Conservation (phyloP, 73 alveolate species). For the Paramecium caudatum region DNA sequence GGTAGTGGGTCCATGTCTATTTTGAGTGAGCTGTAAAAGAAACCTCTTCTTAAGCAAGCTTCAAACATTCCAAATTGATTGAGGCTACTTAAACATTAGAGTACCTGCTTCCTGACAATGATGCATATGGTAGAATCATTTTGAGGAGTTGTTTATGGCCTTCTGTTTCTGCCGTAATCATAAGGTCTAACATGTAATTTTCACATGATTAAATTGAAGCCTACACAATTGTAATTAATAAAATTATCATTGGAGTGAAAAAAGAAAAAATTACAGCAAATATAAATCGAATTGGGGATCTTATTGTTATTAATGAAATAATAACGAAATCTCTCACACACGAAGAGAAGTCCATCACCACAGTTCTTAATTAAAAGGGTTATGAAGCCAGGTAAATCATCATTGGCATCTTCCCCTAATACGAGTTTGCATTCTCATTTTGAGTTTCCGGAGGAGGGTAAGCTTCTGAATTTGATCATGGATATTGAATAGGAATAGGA, state of each 20-base stretch:
- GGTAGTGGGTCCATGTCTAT: conserved; percentile 6
- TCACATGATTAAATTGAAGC: not conserved
- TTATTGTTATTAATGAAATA: not conserved
- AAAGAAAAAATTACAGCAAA: not conserved
- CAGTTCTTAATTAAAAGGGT: not conserved
- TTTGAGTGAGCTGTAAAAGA: not conserved
- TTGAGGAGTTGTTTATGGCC: not conserved
- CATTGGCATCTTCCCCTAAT: not conserved
- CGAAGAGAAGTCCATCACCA: conserved; percentile 19
- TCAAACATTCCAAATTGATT: conserved; percentile 18
- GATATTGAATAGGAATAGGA: not conserved
- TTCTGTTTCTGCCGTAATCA: not conserved
- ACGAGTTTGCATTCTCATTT: not conserved
- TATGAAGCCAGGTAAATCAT: not conserved
- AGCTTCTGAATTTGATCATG: not conserved
- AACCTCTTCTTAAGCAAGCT: conserved; percentile 4
- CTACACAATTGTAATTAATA: conserved; percentile 13
- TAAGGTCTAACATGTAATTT: not conserved
- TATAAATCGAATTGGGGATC: not conserved
- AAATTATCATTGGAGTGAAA: not conserved
- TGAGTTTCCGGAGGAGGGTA: not conserved
- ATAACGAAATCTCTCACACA: not conserved
- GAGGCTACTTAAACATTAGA: not conserved
- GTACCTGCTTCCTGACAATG: conserved; percentile 46
- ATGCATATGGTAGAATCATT: not conserved